These are phyloP conservation scores for Eragrostis curvula DNA, from an alignment of 176 grass and related monocot species.

Conservation along the genomic window DNA sequence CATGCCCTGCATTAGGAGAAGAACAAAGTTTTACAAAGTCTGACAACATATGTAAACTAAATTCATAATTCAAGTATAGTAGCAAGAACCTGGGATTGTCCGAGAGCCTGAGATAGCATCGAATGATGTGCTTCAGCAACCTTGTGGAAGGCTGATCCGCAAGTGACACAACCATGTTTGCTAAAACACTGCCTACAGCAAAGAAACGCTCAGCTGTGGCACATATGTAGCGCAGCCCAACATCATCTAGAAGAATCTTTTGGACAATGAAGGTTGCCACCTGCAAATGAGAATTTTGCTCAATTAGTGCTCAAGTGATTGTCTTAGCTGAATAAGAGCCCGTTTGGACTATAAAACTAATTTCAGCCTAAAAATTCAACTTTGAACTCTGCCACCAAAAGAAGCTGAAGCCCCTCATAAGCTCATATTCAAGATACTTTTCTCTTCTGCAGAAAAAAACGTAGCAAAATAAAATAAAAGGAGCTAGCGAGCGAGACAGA, in stretches of 20 bases:
- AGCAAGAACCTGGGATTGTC: slow-evolving; percentile 81
- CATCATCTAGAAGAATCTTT: slow-evolving; percentile 96
- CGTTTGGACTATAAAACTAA: neutral
- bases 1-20: slow-evolving; percentile 62
- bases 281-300: slow-evolving; percentile 41
- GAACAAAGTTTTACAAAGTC: neutral
- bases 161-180: slow-evolving; percentile 94
- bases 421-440: neutral
- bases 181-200: slow-evolving; percentile 93
- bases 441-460: neutral
- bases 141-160: slow-evolving; percentile 95
- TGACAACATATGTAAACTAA: slow-evolving; percentile 1
- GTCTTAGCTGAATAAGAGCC: neutral
- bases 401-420: slow-evolving; percentile 8
- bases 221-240: slow-evolving; percentile 92
- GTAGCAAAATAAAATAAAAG: neutral
- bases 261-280: slow-evolving; percentile 99
- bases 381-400: neutral
- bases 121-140: slow-evolving; percentile 94
- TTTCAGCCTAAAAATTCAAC: neutral
- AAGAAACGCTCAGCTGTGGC: slow-evolving; percentile 94
- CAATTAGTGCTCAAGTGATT: neutral
- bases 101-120: slow-evolving; percentile 97
- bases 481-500: neutral
- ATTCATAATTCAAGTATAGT: slow-evolving; percentile 17